These are phyloP conservation scores for Cryphonectria carpinicola DNA, from an alignment of 2,329 filamentous ascomycete genomes.

Conservation along the genomic window DNA sequence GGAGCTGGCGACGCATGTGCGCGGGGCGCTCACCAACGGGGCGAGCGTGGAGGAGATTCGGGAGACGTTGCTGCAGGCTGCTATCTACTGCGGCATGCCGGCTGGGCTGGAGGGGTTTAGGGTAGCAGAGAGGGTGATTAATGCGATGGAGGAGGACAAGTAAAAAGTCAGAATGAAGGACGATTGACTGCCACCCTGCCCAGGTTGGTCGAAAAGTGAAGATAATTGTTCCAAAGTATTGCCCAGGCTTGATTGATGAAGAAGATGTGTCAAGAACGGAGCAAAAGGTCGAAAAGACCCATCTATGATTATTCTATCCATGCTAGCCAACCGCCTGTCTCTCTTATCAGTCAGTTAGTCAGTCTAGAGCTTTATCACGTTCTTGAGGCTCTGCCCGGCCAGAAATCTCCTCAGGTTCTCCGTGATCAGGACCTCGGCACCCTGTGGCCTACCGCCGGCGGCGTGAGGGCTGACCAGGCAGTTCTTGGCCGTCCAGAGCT, in stretches of 20 bases:
- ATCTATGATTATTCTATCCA: not conserved
- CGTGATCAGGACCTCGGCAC: conserved; percentile 61
- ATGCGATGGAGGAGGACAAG: conserved; percentile 36
- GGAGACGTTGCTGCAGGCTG: conserved; percentile 57
- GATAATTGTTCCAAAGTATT: too few relatives aligned
- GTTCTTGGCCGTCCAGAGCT: conserved; percentile 57
- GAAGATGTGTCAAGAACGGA: not conserved
- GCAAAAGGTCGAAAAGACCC: not conserved
- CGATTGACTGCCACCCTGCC: not conserved
- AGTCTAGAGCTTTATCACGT: conserved; percentile 44
- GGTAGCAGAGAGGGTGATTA: conserved; percentile 37
- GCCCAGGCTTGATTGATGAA: not conserved
- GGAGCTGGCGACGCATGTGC: conserved; percentile 65
- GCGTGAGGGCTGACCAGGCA: conserved; percentile 60
- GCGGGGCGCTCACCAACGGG: conserved; percentile 66
- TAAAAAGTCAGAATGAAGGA: conserved; percentile 15
- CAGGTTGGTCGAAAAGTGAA: not conserved
- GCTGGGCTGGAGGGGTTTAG: conserved; percentile 47
- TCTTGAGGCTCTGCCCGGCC: conserved; percentile 62
- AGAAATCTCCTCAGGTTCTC: conserved; percentile 64
- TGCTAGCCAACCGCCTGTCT: not conserved
- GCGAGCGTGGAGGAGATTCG: conserved; percentile 64
- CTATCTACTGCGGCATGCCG: conserved; percentile 48
- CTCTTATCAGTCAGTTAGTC: not conserved
- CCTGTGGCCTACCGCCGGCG: conserved; percentile 64